Evolutionary conservation across 169 alveolate species (phyloP), one percentile per base, ranked within the genome.

Genomic region (Cyclospora cayetanensis): DNA sequence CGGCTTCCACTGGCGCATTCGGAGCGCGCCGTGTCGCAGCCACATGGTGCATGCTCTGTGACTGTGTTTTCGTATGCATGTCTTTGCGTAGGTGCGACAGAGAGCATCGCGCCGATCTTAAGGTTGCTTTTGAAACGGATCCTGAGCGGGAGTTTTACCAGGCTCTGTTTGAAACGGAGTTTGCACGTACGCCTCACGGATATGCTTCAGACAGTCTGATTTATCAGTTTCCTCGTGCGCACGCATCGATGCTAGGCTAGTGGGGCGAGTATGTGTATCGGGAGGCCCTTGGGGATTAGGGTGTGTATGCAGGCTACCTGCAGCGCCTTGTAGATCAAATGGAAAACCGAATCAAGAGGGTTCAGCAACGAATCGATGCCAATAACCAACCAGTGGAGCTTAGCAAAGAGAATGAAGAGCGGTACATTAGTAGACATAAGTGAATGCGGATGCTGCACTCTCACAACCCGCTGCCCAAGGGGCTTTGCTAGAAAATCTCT

Each of bases 341-440:
- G 94, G 93, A 95, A 90, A 83, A 89, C 76, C 85, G 94, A 53
- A 94, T 93, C 65, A 93, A 88, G 37, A 83, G 80, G 7, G 94
- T 72, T 0, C 91, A 91, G 91, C 94, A 91, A 79, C 84, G 94
- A 22, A 91, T 91, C 31, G 92, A 74, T 66, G 94, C 92, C 4
- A 72, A 74, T 70, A 88, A 88, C 89, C 72, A 65, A 50, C 76
- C 79, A 11, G 55, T 79, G 15, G 93, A 83, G 91, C 53, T 83
- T 37, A 55, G 66, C 80, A 83, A 83, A 39, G 93, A 80, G n/a
- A 90, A 79, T 50, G 87, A 63, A 7, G 93, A 80, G 37, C 43
- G 85, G 92, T 90, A 85, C 31, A 39, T 55, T n/a, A n/a, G n/a
- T n/a, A n/a, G n/a, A n/a, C n/a, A n/a, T n/a, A n/a, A n/a, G n/a